A percentile compares a stretch with the other conserved stretches of the same genome.
Conservation (phyloP, 2,329 filamentous ascomycete genomes). For the Phialophora expanda region DNA sequence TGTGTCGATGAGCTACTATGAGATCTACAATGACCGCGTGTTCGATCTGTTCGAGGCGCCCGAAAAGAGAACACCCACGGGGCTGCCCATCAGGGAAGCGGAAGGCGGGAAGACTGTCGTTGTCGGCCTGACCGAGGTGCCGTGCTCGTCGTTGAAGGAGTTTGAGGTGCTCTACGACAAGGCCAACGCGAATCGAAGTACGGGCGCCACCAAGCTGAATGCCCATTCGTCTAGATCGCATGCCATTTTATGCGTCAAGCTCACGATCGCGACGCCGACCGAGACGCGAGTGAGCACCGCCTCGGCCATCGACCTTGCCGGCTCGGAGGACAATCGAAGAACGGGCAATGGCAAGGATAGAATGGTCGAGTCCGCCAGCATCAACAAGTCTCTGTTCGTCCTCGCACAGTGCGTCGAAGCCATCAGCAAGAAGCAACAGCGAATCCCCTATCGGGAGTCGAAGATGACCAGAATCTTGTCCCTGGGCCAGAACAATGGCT, state of each 20-base stretch:
- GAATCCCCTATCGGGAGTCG: constrained; percentile 91
- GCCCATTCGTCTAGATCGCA: constrained; percentile 89
- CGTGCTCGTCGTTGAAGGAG: constrained; percentile 83
- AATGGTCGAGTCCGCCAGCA: constrained; percentile 91
- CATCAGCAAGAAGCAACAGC: constrained; percentile 74
- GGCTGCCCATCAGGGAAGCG: constrained; percentile 76
- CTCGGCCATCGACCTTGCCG: constrained; percentile 91
- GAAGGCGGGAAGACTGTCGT: constrained; percentile 87
- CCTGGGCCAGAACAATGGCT: constrained; percentile 89
- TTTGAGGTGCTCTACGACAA: constrained; percentile 91
- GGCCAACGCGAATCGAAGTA: constrained; percentile 87
- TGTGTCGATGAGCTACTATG: constrained; percentile 86
- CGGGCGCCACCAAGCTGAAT: constrained; percentile 86
- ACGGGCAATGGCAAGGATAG: constrained; percentile 94
- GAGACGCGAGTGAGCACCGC: constrained; percentile 77
- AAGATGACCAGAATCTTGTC: constrained; percentile 97
- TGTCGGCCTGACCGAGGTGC: constrained; percentile 80
- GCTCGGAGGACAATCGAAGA: constrained; percentile 91
- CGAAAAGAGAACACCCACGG: constrained; percentile 81
- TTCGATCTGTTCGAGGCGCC: constrained; percentile 87
- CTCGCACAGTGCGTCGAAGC: constrained; percentile 94
- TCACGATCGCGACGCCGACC: constrained; percentile 75
- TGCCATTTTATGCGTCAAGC: constrained; percentile 86
- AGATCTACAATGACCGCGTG: constrained; percentile 96
- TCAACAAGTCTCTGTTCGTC: constrained; percentile 97